Evolutionary conservation across 805 yeast genomes (phyloP).

Genomic region (Yarrowia sp.): DNA sequence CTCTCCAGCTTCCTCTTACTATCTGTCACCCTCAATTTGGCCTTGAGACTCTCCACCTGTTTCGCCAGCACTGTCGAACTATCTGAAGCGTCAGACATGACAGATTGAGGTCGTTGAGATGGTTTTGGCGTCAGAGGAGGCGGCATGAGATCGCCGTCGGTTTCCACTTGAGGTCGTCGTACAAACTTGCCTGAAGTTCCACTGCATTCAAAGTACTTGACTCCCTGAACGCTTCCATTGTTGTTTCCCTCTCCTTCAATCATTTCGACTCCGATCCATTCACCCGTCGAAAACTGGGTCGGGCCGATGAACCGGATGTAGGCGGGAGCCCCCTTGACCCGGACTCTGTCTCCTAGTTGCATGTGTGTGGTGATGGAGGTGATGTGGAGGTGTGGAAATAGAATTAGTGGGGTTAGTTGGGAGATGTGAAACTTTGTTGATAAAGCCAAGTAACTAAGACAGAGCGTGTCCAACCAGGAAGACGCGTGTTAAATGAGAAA

Average conservation of each 20-base stretch:
- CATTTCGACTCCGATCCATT: slow-evolving; percentile 83
- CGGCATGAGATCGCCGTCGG: slow-evolving; percentile 37
- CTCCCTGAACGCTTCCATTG: slow-evolving; percentile 69
- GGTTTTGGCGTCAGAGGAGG: background rate
- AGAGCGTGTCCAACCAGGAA: too few species aligned
- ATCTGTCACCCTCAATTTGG: slow-evolving; percentile 33
- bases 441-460: too few species aligned
- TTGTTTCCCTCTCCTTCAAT: slow-evolving; percentile 85
- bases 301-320: slow-evolving; percentile 64
- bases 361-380: slow-evolving; percentile 16
- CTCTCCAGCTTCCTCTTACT: slow-evolving; percentile 35
- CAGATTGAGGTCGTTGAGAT: background rate
- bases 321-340: slow-evolving; percentile 38
- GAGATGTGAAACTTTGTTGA: too few species aligned
- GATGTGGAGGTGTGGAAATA: background rate
- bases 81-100: background rate
- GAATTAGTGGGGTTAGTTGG: background rate
- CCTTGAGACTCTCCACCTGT: slow-evolving; percentile 33
- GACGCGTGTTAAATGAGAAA: too few species aligned
- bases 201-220: slow-evolving; percentile 54
- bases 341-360: slow-evolving; percentile 30
- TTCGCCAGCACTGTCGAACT: slow-evolving; percentile 6
- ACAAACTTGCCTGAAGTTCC: slow-evolving; percentile 75
- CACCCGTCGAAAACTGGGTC: slow-evolving; percentile 46
- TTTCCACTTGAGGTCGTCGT: slow-evolving; percentile 60